Base-by-base conservation (phyloP, 2,329 filamentous ascomycete species). In the Lasiodiplodia sp. region DNA sequence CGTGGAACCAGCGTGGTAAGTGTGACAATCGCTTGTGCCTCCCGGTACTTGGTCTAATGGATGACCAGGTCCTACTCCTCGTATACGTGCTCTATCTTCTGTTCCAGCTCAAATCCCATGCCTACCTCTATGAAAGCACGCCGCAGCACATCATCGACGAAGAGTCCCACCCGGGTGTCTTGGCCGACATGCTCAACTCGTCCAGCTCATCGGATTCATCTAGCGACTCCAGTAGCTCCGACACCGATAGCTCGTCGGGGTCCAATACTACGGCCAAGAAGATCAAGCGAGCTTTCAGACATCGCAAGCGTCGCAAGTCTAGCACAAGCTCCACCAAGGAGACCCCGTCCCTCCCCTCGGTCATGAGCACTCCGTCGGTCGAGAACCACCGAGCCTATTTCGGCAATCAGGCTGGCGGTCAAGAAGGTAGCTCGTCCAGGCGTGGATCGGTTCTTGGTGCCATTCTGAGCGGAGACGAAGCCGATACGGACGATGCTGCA, bases 61-160 rank as follows among this genome's bases (percentile, higher is more conserved):
- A 7, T 62, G 23, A 67, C 53, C 58, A 90, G 88, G 85, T 96
- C 64, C 83, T 97, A 10, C 85, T 97, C 2, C 77, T 97, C 40
- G 91, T 97, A 12, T 97, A 97, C 77, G 81, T 90, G 56, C 82
- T 97, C 21, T 97, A 97, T 76, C 87, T 97, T 40, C 77, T 97
- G 23, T 97, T 97, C 80, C 94, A 97, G 82, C 87, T 97, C 70
- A 96, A 96, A 80, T 96, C 93, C 1, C 94, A 97, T 77, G 87
- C 92, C 10, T 97, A 96, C 81, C 90, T 97, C 83, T 97, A 97
- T 74, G 92, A 94, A 79, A 96, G 93, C 72, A 97, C 92, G 5
- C 94, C 94, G 11, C 94, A 97, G 81, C 91, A 94, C 73, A 91
- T 96, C 70, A 96, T 97, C 71, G 94, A 97, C 73, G 93, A 96